Conservation (phyloP, 306 rosid species). For the Delonix regia region DNA sequence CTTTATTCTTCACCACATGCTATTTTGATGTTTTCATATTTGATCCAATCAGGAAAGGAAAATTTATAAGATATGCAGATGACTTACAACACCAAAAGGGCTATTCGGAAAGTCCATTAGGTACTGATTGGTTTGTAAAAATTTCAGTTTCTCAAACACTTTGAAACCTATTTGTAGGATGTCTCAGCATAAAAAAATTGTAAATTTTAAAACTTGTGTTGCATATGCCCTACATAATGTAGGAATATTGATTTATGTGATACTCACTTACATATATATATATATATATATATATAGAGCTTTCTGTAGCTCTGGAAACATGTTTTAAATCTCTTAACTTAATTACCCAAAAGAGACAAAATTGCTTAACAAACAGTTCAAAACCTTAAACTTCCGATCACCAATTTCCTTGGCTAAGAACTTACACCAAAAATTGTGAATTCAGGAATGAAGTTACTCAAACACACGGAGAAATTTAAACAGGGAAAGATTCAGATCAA, state of each 20-base stretch:
- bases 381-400: conserved; percentile 2
- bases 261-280: no score
- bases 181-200: no score
- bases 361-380: conserved; percentile 4
- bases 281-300: no score
- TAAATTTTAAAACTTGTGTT: not conserved
- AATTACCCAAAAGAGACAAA: not conserved
- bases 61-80: no score
- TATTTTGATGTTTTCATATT: no score
- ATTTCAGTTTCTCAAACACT: no score
- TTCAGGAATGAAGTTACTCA: not conserved
- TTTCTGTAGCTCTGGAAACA: conserved; percentile 7
- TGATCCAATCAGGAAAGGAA: no score
- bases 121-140: no score
- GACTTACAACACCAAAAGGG: conserved; percentile 1
- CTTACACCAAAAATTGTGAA: not conserved
- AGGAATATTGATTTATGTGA: not conserved
- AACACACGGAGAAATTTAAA: not conserved
- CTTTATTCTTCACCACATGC: conserved; percentile 12
- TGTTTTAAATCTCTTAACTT: not conserved
- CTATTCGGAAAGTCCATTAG: not conserved
- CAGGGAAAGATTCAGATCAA: not conserved
- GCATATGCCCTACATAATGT: not conserved
- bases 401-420: not conserved
- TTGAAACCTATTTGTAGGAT: no score